Base-by-base conservation (phyloP, 345 rosid species). In the Turritis glabra region DNA sequence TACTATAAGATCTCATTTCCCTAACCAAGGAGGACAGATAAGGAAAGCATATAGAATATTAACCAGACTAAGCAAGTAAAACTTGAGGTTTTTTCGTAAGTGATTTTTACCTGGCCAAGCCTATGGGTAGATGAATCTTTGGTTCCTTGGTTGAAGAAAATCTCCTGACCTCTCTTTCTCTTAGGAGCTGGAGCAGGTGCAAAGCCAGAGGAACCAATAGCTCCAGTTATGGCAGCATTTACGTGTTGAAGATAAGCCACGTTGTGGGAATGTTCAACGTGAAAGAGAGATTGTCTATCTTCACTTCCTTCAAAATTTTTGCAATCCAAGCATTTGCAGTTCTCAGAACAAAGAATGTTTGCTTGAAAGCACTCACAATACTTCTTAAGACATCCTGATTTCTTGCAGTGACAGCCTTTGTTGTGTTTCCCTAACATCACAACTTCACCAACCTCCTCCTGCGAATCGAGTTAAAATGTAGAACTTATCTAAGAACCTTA, bases 341-440 rank as follows among this genome's bases (percentile, higher is more conserved):
- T 96, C 76, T 96, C 99, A 35, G 98, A 96, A 67, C 99, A 96
- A 19, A 96, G 90, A 79, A 96, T 87, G 80, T 90, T 89, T 48
- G 99, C 99, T 59, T 96, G 99, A 85, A 92, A 96, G 64, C 98
- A 96, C 75, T 96, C 99, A 66, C 99, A 96, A 77, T 96, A 96
- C 91, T 96, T 96, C 77, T 92, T 96, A 52, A 96, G 99, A 77
- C 99, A 96, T 22, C 98, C 97, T 1, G 99, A 96, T 81, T 92
- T 96, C 88, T 96, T 96, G 82, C 99, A 96, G 76, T 96, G 97
- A 62, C 99, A 96, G 72, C 99, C 99, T 80, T 96, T 96, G 80
- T 90, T 87, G 86, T 96, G 99, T 84, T 90, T 92, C 67, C 76
- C 98, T 78, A 88, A 79, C 21, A 87, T 59, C 33, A 87, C 71